Evolutionary conservation across 352 stramenopile species (phyloP), one percentile per base, ranked within the genome.

Genomic region (Pythium angustatum): DNA sequence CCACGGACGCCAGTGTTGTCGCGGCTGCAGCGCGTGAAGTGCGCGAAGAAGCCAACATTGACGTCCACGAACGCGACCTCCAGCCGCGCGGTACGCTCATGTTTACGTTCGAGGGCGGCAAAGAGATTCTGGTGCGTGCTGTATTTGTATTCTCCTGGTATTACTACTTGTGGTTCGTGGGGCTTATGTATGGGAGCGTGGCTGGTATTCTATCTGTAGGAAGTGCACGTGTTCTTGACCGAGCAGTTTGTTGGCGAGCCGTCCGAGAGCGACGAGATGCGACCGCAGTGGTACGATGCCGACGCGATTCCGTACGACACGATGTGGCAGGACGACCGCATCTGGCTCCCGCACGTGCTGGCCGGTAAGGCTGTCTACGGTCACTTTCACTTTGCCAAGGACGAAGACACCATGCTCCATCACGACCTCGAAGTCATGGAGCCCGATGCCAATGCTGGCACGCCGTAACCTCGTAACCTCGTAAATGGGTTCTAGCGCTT

Each of bases 281-380:
- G 52, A 45, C 81, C 85, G 38, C 60, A 78, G 49, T 94, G 85
- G 85, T 93, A 84, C 62, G 55, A 64, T 45, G 66, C 73, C 28
- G 69, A 72, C 34, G 56, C 58, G 28, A 68, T 94, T 30, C 85
- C 85, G 34, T 87, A 73, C 58, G 71, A 79, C 11, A 40, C 56
- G 5, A 93, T 93, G 83, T 93, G 83, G 83, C 57, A 79, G 24
- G 83, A 93, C 72, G 83, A 93, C 66, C 49, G 43, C 28, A 72
- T 83, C 49, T 93, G 83, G 83, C 69, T 89, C 61, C 79, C 80
- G 24, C 68, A 73, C 26, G 58, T 92, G 34, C 71, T 92, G n/a
- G 44, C 33, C 1, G 82, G 79, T 36, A 69, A 77, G 27, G 52
- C 26, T 27, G 83, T 90, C 52, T 62, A 72, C 45, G 81, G 72